phyloP scores from a whole-genome alignment of 1,139 yeast genomes.

The Kodamaea fungicola region DNA sequence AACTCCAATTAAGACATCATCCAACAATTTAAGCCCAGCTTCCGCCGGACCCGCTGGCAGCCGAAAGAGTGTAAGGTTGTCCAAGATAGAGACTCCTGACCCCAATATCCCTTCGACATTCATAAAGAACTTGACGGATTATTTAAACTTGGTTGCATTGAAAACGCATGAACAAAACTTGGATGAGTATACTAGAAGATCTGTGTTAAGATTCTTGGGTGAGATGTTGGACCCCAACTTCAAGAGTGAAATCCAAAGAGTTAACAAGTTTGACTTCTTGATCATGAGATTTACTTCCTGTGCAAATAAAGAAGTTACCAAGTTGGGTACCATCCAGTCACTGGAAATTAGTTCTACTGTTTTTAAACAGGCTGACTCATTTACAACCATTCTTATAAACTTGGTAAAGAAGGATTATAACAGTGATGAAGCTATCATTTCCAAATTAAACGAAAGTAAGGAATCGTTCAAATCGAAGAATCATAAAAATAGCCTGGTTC shows the following conservation, averaged over 20 bases:
- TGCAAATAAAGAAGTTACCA: slow-evolving; percentile 61
- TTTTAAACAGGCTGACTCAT: slow-evolving; percentile 54
- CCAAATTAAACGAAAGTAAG: slow-evolving; percentile 43
- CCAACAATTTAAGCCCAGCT: not conserved
- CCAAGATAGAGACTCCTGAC: slow-evolving; percentile 14
- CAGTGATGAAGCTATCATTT: slow-evolving; percentile 32
- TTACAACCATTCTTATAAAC: slow-evolving; percentile 52
- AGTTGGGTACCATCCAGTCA: slow-evolving; percentile 40
- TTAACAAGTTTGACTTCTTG: slow-evolving; percentile 57
- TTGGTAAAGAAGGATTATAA: slow-evolving; percentile 46
- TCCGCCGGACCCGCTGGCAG: slow-evolving; percentile 6
- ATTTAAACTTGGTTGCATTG: slow-evolving; percentile 54
- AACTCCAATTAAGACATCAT: slow-evolving; percentile 27
- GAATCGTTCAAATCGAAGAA: slow-evolving; percentile 32
- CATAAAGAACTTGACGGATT: slow-evolving; percentile 43
- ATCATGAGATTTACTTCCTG: slow-evolving; percentile 63
- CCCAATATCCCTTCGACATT: slow-evolving; percentile 46
- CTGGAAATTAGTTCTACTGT: slow-evolving; percentile 44
- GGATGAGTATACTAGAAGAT: slow-evolving; percentile 40
- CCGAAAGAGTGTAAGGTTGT: slow-evolving; percentile 14
- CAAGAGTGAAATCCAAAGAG: slow-evolving; percentile 35
- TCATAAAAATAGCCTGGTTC: slow-evolving; percentile 2
- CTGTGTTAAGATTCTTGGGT: slow-evolving; percentile 59
- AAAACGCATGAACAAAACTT: slow-evolving; percentile 37
- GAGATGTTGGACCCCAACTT: slow-evolving; percentile 52